Percentiles rank a stretch among this genome's conserved stretches.
Conservation (phyloP, 23 red algal genomes). For the Gracilariopsis chorda region DNA sequence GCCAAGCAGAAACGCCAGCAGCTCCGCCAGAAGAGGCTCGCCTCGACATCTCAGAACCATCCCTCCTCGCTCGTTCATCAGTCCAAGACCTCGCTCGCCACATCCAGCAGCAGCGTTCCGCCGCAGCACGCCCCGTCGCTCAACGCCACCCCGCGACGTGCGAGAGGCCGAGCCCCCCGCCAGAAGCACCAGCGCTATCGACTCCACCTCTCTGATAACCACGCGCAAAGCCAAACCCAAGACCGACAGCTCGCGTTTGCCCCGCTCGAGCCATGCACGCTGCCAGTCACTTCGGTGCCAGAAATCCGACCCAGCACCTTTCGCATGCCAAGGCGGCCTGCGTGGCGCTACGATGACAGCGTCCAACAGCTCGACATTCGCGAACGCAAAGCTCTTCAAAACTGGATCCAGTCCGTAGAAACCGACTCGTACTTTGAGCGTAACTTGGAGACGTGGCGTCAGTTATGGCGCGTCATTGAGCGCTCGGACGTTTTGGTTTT, state of each 20-base stretch:
- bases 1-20: slow-evolving; percentile 69
- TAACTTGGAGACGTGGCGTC: slow-evolving; percentile 96
- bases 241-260: slow-evolving; percentile 22
- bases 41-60: slow-evolving; percentile 7
- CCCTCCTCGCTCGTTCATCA: neutral
- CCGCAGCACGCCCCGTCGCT: neutral
- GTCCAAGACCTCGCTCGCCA: neutral
- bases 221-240: neutral
- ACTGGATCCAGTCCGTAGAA: slow-evolving; percentile 36
- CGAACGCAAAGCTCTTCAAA: slow-evolving; percentile 24
- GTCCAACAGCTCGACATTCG: slow-evolving; percentile 44
- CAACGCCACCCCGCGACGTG: slow-evolving; percentile 19
- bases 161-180: slow-evolving; percentile 38
- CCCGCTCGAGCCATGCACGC: slow-evolving; percentile 1
- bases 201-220: slow-evolving; percentile 3
- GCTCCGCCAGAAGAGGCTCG: slow-evolving; percentile 55
- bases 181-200: slow-evolving; percentile 48
- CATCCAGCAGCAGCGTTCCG: neutral
- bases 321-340: slow-evolving; percentile 43
- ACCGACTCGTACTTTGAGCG: slow-evolving; percentile 78
- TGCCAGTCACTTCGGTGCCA: neutral
- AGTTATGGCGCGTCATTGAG: slow-evolving; percentile 97
- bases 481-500: slow-evolving; percentile 81
- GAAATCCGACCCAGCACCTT: slow-evolving; percentile 46
- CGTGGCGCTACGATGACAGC: slow-evolving; percentile 60